A percentile compares a stretch with the other conserved stretches of the same genome.
phyloP scores from a whole-genome alignment of 2,329 filamentous ascomycete species.

The Cladobotryum mycophilum region DNA sequence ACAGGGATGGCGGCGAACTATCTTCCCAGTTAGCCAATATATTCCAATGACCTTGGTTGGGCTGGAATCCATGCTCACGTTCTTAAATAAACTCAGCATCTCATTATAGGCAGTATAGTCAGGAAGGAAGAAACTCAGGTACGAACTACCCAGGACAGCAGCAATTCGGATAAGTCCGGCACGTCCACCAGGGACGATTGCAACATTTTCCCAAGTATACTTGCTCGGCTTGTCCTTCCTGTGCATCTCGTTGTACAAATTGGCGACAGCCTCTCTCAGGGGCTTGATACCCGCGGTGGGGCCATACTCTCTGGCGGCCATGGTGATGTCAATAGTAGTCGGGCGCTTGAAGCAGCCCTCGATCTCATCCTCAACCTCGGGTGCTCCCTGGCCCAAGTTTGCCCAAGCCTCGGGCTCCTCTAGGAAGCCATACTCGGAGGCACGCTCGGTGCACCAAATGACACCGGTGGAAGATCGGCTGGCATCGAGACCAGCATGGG shows the following conservation, averaged over 20 bases:
- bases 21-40: not conserved
- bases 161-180: slow-evolving; percentile 93
- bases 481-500: slow-evolving; percentile 85
- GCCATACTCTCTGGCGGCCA: slow-evolving; percentile 80
- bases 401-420: slow-evolving; percentile 82
- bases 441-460: slow-evolving; percentile 86
- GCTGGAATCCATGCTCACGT: slow-evolving; percentile 41
- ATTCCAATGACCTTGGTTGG: not conserved
- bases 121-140: slow-evolving; percentile 88
- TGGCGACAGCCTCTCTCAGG: slow-evolving; percentile 79
- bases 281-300: slow-evolving; percentile 92
- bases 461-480: slow-evolving; percentile 86
- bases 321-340: slow-evolving; percentile 67
- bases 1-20: slow-evolving; percentile 82
- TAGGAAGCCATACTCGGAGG: slow-evolving; percentile 79
- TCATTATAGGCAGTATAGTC: slow-evolving; percentile 98
- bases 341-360: slow-evolving; percentile 82
- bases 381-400: slow-evolving; percentile 89
- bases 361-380: slow-evolving; percentile 91
- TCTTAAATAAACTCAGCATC: slow-evolving; percentile 92
- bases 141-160: slow-evolving; percentile 86
- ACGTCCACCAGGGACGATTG: slow-evolving; percentile 88
- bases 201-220: slow-evolving; percentile 97
- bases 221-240: slow-evolving; percentile 79
- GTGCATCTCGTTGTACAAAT: slow-evolving; percentile 89